Conservation (phyloP, 2,329 filamentous ascomycete species). For the Didymosphaeria variabile region DNA sequence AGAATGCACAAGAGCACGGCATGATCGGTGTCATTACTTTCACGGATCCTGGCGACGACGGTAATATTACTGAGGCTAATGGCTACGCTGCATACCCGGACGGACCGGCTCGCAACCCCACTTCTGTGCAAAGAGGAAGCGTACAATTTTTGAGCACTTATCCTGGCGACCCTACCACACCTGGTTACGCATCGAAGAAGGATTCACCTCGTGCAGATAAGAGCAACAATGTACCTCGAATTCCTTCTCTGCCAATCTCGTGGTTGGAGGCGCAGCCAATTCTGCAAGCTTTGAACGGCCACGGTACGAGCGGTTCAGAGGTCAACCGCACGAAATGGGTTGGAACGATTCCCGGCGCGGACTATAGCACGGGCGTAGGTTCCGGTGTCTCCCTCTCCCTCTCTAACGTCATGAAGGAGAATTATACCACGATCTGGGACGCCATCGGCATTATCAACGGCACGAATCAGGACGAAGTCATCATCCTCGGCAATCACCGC, state of each 20-base stretch:
- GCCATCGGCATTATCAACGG: conserved; percentile 74
- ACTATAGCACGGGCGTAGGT: conserved; percentile 55
- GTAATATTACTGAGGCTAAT: conserved; percentile 58
- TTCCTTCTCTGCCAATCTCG: conserved; percentile 87
- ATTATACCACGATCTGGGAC: conserved; percentile 83
- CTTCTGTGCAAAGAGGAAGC: conserved; percentile 56
- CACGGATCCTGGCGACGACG: conserved; percentile 57
- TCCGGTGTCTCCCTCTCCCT: conserved; percentile 59
- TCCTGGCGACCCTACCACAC: conserved; percentile 51
- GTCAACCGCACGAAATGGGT: conserved; percentile 53
- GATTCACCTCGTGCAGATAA: conserved; percentile 76
- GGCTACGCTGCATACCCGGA: conserved; percentile 55
- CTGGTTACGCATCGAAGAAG: conserved; percentile 82
- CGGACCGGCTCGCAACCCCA: conserved; percentile 56
- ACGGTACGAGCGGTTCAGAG: conserved; percentile 67
- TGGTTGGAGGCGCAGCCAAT: conserved; percentile 83
- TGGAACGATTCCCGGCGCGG: conserved; percentile 46
- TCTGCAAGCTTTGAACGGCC: conserved; percentile 81
- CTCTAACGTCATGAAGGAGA: conserved; percentile 80
- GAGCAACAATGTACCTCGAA: conserved; percentile 71
- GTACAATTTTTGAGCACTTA: conserved; percentile 70
- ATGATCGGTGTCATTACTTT: conserved; percentile 59
- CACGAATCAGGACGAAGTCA: conserved; percentile 65
- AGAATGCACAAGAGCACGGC: conserved; percentile 56
- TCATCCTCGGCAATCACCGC: conserved; percentile 62